phyloP scores from a whole-genome alignment of 2,329 filamentous ascomycete species.

The Graphium sp. region DNA sequence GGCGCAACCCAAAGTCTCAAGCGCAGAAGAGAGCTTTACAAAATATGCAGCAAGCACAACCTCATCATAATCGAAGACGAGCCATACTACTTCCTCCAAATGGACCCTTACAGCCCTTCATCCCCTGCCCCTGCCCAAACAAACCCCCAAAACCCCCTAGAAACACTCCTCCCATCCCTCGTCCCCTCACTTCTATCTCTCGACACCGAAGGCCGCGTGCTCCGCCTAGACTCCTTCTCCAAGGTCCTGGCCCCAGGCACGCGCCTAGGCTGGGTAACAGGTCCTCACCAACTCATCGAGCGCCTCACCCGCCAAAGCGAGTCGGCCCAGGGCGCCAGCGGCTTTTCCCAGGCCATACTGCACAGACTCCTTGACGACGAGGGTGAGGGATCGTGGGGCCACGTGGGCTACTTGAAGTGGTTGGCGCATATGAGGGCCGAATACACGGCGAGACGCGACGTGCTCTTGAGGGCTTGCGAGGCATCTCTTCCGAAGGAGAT shows the following conservation, averaged over 20 bases:
- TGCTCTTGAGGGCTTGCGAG: slow-evolving; percentile 66
- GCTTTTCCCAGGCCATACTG: slow-evolving; percentile 67
- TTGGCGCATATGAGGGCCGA: slow-evolving; percentile 63
- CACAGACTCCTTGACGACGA: slow-evolving; percentile 80
- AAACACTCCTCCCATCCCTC: slow-evolving; percentile 50
- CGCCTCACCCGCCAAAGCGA: slow-evolving; percentile 72
- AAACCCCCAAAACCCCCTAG: slow-evolving; percentile 40
- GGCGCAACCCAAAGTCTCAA: slow-evolving; percentile 60
- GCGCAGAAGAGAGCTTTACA: slow-evolving; percentile 58
- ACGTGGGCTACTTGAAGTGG: slow-evolving; percentile 80
- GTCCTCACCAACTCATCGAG: slow-evolving; percentile 68
- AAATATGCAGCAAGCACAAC: slow-evolving; percentile 68
- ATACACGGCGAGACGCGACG: slow-evolving; percentile 67
- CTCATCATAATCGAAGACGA: slow-evolving; percentile 82
- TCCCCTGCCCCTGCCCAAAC: slow-evolving; percentile 40
- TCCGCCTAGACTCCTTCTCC: slow-evolving; percentile 85
- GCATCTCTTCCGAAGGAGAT: slow-evolving; percentile 56
- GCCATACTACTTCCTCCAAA: slow-evolving; percentile 87
- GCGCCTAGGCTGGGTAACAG: slow-evolving; percentile 78
- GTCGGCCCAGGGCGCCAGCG: slow-evolving; percentile 71
- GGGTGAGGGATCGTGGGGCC: slow-evolving; percentile 94
- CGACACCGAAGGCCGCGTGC: slow-evolving; percentile 72
- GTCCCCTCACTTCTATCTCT: slow-evolving; percentile 60
- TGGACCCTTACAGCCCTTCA: slow-evolving; percentile 54
- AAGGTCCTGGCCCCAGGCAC: slow-evolving; percentile 78